Evolutionary conservation across 345 rosid genomes (phyloP), one percentile per base, ranked within the genome.

Genomic region (Rhodamnia rubescens): DNA sequence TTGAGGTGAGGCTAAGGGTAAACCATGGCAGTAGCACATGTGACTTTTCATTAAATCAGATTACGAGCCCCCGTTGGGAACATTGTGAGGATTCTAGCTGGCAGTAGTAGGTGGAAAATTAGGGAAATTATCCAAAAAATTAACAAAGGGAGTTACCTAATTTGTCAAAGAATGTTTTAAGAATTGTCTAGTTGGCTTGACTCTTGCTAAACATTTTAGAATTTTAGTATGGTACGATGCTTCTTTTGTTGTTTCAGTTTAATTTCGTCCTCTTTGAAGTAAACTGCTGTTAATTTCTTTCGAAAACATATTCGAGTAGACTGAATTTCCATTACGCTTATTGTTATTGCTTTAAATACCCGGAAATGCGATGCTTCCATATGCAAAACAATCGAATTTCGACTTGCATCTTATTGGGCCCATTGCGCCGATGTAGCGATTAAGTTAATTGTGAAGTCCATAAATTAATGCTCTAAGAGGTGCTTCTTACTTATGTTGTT

Each of bases 241-340:
- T 18, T 32, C 1, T 6, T 4, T 18, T 32, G 1, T 69, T 9
- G 24, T 18, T 36, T 32, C 11, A 9, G 13, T 36, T 69, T 6
- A 4, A 69, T 36, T 69, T 5, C 21, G 1, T 32, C 26, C 24
- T 1, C 16, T 64, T 32, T 7, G 16, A 32, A 64, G 12, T 64
- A 16, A 8, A 15, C 8, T 3, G 1, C 4, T 32, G 22, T 1
- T 0, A 9, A 7, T 36, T 69, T 7, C 13, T 0, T 32, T 10
- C 18, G 8, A 5, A 36, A 32, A 4, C 16, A 64, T 32, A 32
- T 32, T 18, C 26, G 0, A 36, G 47, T 0, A 8, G 7, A 8
- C 10, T 0, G 1, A 69, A 2, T 69, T 32, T 36, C 6, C 13
- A 15, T 21, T 16, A 16, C 5, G 44, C 22, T 32, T 8, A 32